Percentiles rank a stretch among this genome's conserved stretches.
phyloP scores from a whole-genome alignment of 768 basidiomycete genomes.

The Tricholoma matsutake region DNA sequence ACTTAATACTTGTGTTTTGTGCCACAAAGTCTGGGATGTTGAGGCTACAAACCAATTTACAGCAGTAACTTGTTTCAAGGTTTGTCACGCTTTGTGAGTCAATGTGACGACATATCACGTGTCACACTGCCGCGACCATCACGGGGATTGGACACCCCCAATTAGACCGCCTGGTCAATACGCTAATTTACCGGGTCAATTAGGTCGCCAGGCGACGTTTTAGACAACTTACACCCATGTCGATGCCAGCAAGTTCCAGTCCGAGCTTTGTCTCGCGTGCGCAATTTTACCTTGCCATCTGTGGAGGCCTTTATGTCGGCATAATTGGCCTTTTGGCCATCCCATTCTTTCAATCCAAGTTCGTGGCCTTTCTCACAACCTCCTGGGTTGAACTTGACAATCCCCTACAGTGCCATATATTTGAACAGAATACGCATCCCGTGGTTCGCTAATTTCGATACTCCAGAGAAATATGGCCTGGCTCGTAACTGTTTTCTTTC shows the following conservation, averaged over 20 bases:
- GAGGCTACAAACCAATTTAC: no score
- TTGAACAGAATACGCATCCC: slow-evolving; percentile 67
- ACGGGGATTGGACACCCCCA: no score
- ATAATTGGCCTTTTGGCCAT: slow-evolving; percentile 52
- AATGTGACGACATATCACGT: no score
- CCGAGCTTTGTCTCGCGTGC: slow-evolving; percentile 10
- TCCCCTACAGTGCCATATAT: slow-evolving; percentile 41
- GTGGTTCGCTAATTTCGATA: slow-evolving; percentile 55
- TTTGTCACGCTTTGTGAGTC: no score
- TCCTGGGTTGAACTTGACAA: background rate
- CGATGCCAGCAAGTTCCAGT: background rate
- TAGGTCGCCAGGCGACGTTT: no score
- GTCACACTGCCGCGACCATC: no score
- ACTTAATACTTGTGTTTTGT: no score
- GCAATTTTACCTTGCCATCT: slow-evolving; percentile 35
- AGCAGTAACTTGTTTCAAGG: no score
- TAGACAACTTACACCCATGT: no score
- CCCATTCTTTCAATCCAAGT: slow-evolving; percentile 72
- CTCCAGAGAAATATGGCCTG: slow-evolving; percentile 77
- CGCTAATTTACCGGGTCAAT: no score
- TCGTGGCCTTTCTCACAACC: slow-evolving; percentile 26
- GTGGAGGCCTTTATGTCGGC: slow-evolving; percentile 51
- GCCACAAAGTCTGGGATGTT: no score
- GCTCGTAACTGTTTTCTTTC: slow-evolving; percentile 52
- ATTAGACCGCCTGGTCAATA: no score